Evolutionary conservation across 2,329 filamentous ascomycete species (phyloP), one percentile per base, ranked within the genome.

Genomic region (Pseudocercospora fijiensis): DNA sequence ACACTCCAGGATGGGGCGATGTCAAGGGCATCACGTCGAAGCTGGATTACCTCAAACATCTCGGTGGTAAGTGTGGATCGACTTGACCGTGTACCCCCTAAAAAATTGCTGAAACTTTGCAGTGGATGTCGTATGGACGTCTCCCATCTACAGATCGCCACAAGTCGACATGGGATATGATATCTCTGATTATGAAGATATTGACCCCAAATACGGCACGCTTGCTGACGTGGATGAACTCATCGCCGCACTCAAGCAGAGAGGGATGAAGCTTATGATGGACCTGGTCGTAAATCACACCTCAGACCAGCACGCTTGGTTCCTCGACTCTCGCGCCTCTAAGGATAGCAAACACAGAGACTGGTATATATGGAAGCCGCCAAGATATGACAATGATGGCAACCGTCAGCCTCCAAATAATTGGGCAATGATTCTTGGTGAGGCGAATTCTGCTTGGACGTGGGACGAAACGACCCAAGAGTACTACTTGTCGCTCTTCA

Each of bases 291-390:
- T 73, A 24, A 75, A 75, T 28, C 71, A 74, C 59, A 74, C 72
- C 9, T 71, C 68, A 11, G 68, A 77, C 30, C 78, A 86, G 69
- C 85, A 87, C 58, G 73, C 77, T 6, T 88, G 85, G 85, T 88
- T 88, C 73, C 78, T 81, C 56, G 80, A 85, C 55, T 83, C 83
- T 1, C 78, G 82, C 2, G 81, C 79, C 0, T 82, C 80, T 1
- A 83, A 79, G 62, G 73, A 78, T 13, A 84, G 80, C 68, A 74
- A 80, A 0, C 85, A 87, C 67, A 76, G 85, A 20, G 82, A 88
- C 70, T 89, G 84, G 82, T 89, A 88, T 70, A 86, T 89, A 69
- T 90, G 88, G 88, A 82, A 83, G 63, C 82, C 83, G 0, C 77
- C 86, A 0, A 80, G 81, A 8, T 84, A 84, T 66, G 82, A 86